Percentiles rank a stretch among this genome's conserved stretches.
phyloP scores from a whole-genome alignment of 495 filamentous ascomycete species.

The Neohortaea acidophila region DNA sequence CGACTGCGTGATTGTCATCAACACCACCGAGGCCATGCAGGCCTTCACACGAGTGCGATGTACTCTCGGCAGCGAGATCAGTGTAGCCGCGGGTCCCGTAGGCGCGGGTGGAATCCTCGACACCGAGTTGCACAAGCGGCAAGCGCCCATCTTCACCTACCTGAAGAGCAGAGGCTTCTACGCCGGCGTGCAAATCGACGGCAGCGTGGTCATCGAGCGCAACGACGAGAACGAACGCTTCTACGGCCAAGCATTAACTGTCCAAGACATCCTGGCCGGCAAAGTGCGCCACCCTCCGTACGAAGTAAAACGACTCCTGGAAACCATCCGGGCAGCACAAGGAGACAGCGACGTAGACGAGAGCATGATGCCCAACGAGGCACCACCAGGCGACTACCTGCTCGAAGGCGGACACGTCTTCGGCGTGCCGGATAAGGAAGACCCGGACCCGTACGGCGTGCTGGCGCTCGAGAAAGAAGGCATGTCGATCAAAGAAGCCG shows the following conservation, averaged over 20 bases:
- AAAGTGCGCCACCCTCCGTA: constrained; percentile 55
- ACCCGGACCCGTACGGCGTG: constrained; percentile 81
- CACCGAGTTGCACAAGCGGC: constrained; percentile 52
- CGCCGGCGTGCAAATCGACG: constrained; percentile 66
- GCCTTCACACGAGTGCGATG: constrained; percentile 63
- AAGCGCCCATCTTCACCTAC: constrained; percentile 70
- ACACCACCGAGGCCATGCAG: constrained; percentile 63
- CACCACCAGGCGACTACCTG: constrained; percentile 59
- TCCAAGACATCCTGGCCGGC: constrained; percentile 68
- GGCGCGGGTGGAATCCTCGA: constrained; percentile 59
- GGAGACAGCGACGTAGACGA: constrained; percentile 60
- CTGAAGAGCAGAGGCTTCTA: constrained; percentile 77
- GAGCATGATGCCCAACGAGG: constrained; percentile 37
- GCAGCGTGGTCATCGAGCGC: constrained; percentile 70
- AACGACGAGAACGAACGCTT: constrained; percentile 82
- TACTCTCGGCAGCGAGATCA: constrained; percentile 66
- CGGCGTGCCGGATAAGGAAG: constrained; percentile 59
- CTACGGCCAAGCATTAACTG: constrained; percentile 56
- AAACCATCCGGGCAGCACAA: constrained; percentile 74
- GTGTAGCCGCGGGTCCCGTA: constrained; percentile 64
- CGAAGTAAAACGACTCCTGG: constrained; percentile 47
- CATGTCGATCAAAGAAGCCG: constrained; percentile 74
- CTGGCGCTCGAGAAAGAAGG: constrained; percentile 71
- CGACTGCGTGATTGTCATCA: constrained; percentile 83
- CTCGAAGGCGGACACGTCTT: constrained; percentile 40